Percentiles rank a stretch among this genome's conserved stretches.
Evolutionary conservation across 306 rosid genomes (phyloP).

Genomic region (Hylodesmum podocarpum): DNA sequence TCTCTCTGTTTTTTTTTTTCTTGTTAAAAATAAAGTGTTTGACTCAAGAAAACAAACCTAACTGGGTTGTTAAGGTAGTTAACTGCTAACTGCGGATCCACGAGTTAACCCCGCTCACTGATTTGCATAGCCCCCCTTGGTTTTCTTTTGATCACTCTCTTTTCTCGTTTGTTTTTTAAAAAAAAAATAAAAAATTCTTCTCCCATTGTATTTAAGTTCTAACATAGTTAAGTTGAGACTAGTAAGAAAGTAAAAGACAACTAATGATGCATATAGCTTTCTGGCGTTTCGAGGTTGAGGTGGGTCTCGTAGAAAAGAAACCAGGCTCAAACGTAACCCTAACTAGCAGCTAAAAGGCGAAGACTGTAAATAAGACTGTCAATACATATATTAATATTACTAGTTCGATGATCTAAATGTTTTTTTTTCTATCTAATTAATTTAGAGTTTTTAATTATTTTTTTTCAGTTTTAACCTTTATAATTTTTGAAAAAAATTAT

Average conservation of each 20-base stretch:
- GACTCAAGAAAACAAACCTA: neutral
- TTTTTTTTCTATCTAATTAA: too few species aligned
- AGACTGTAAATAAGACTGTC: neutral
- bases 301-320: conserved; percentile 20
- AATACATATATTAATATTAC: too few species aligned
- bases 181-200: neutral
- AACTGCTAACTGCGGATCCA: neutral
- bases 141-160: neutral
- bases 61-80: neutral
- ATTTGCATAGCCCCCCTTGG: conserved; percentile 19
- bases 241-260: conserved; percentile 34
- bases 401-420: too few species aligned
- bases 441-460: too few species aligned
- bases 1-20: neutral
- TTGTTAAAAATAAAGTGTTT: neutral
- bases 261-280: conserved; percentile 21
- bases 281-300: conserved; percentile 28
- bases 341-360: conserved; percentile 1
- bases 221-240: neutral
- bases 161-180: neutral
- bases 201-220: neutral
- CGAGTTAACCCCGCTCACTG: conserved; percentile 15
- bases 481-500: too few species aligned
- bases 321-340: conserved; percentile 6
- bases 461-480: too few species aligned